A percentile compares a stretch with the other conserved stretches of the same genome.
Conservation (phyloP, 2,329 filamentous ascomycete genomes). For the Phaeosphaeria sp. region DNA sequence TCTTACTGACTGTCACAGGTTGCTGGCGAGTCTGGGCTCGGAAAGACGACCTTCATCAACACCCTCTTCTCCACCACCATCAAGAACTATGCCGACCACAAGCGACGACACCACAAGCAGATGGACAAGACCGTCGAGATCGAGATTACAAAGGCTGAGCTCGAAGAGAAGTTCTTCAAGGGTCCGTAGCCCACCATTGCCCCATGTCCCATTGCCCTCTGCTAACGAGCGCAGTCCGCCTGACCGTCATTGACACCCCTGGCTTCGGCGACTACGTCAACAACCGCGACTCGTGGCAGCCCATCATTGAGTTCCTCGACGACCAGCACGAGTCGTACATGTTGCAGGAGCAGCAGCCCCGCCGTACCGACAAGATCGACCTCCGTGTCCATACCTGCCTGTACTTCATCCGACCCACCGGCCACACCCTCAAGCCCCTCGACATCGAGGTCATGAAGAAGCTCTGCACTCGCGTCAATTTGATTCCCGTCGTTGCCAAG, state of each 20-base stretch:
- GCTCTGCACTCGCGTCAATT: slow-evolving; percentile 94
- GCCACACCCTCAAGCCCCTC: slow-evolving; percentile 96
- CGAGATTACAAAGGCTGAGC: slow-evolving; percentile 98
- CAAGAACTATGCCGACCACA: slow-evolving; percentile 99
- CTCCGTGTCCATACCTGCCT: slow-evolving; percentile 97
- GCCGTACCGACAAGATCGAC: slow-evolving; percentile 98
- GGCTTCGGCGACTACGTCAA: slow-evolving; percentile 99
- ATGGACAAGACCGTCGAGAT: slow-evolving; percentile 99
- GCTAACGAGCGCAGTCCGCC: slow-evolving; percentile 72
- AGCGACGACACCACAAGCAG: slow-evolving; percentile 98
- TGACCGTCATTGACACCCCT: slow-evolving; percentile 98
- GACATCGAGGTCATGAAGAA: slow-evolving; percentile 99
- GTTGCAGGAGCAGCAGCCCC: slow-evolving; percentile 99
- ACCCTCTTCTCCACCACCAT: slow-evolving; percentile 99
- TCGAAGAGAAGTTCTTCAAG: slow-evolving; percentile 99
- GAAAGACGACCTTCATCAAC: slow-evolving; percentile 99
- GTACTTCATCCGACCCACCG: slow-evolving; percentile 99
- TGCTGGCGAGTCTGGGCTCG: slow-evolving; percentile 95
- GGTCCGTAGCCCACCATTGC: slow-evolving; percentile 62
- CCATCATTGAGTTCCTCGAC: slow-evolving; percentile 99
- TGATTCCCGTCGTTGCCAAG: slow-evolving; percentile 98
- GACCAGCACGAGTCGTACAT: slow-evolving; percentile 99
- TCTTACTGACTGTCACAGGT: slow-evolving; percentile 65
- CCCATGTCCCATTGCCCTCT: background rate
- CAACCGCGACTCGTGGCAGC: slow-evolving; percentile 99